phyloP scores from a whole-genome alignment of 768 basidiomycete genomes.

The Inosperma sp. region DNA sequence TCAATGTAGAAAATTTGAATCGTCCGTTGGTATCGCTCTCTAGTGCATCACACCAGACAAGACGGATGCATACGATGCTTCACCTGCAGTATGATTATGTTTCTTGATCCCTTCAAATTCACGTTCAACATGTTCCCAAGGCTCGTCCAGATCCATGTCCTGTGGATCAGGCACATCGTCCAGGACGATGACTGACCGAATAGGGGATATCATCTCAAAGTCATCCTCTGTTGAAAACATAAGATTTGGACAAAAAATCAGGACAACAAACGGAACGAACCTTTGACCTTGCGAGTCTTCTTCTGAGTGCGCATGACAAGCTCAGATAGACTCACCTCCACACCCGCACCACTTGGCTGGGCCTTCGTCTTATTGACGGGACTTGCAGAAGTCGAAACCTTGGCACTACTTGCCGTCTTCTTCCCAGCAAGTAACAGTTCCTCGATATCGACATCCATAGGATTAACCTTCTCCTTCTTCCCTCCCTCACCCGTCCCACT shows the following conservation, averaged over 20 bases:
- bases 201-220: conserved; percentile 52
- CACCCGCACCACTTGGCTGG: conserved; percentile 7
- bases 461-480: conserved; percentile 1
- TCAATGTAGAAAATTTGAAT: background rate
- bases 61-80: conserved; percentile 42
- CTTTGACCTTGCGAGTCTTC: conserved; percentile 40
- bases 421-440: conserved; percentile 3
- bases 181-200: conserved; percentile 53
- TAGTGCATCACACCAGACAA: conserved; percentile 12
- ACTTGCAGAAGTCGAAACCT: too few relatives aligned
- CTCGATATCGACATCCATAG: conserved; percentile 17
- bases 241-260: background rate
- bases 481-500: conserved; percentile 2
- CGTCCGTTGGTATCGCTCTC: too few relatives aligned
- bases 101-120: conserved; percentile 12
- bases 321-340: conserved; percentile 31
- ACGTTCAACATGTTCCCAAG: conserved; percentile 55
- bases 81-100: conserved; percentile 18
- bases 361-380: background rate
- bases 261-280: conserved; percentile 27
- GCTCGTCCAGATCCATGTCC: conserved; percentile 46
- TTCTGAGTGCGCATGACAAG: conserved; percentile 22
- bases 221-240: conserved; percentile 37
- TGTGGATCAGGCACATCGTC: conserved; percentile 40
- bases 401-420: conserved; percentile 4